These are phyloP conservation scores for Rostrohypoxylon terebratum DNA, from an alignment of 495 filamentous ascomycete species.

Conservation along the genomic window DNA sequence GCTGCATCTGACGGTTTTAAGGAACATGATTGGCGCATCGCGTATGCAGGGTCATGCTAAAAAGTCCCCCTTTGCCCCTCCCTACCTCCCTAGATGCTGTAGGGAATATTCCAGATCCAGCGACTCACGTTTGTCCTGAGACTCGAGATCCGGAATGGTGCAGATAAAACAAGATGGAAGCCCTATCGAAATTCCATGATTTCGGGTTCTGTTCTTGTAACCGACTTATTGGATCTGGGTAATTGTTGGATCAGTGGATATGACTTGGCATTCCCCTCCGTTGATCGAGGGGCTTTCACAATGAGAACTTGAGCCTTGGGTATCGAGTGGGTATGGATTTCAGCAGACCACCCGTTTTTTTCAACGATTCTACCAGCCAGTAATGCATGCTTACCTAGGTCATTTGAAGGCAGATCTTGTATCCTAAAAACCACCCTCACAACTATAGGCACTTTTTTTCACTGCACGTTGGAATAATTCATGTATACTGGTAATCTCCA, in stretches of 20 bases:
- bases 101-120: slow-evolving; percentile 1
- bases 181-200: neutral
- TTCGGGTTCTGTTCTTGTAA: neutral
- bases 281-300: neutral
- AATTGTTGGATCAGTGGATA: neutral
- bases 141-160: neutral
- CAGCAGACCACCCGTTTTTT: too few species aligned
- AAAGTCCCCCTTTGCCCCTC: neutral
- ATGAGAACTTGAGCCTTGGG: neutral
- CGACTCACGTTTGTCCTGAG: neutral
- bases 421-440: neutral
- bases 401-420: too few species aligned
- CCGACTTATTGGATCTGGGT: neutral
- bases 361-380: neutral
- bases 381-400: neutral
- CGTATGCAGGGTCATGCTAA: slow-evolving; percentile 37
- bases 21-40: slow-evolving; percentile 27
- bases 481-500: neutral
- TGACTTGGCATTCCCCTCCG: slow-evolving; percentile 5
- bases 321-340: too few species aligned
- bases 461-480: neutral
- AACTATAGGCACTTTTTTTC: neutral
- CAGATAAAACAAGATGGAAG: slow-evolving; percentile 1
- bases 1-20: slow-evolving; percentile 10
- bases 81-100: neutral